Percentiles rank a stretch among this genome's conserved stretches.
These are phyloP conservation scores for Cerioporus squamosus DNA, from an alignment of 1,284 basidiomycete species.

Conservation along the genomic window DNA sequence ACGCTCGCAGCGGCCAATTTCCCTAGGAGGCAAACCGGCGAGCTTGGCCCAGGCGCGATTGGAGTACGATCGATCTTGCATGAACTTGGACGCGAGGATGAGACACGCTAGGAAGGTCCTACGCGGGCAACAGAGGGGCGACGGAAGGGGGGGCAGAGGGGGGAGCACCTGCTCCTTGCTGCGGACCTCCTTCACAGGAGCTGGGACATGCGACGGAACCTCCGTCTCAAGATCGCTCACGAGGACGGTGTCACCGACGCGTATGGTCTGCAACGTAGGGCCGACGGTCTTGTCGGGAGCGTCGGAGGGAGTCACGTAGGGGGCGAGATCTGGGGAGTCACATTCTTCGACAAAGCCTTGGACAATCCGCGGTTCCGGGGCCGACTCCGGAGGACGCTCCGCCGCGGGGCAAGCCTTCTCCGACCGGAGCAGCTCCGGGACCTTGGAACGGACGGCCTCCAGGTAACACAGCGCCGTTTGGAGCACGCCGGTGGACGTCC, in stretches of 20 bases:
- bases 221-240: constrained; percentile 4
- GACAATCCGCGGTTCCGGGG: constrained; percentile 50
- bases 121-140: constrained; percentile 84
- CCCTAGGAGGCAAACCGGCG: constrained; percentile 75
- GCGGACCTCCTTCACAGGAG: not conserved
- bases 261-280: constrained; percentile 16
- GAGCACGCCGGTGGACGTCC: constrained; percentile 74
- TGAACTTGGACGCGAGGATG: constrained; percentile 90
- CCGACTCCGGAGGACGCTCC: constrained; percentile 42
- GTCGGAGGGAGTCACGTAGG: not conserved
- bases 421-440: constrained; percentile 60
- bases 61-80: constrained; percentile 91
- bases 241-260: constrained; percentile 13
- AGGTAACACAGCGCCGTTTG: constrained; percentile 82
- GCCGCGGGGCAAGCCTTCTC: constrained; percentile 43
- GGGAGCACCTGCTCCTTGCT: constrained; percentile 36
- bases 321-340: not conserved
- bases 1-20: constrained; percentile 81
- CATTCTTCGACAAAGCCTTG: constrained; percentile 27
- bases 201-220: not conserved
- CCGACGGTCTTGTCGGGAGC: constrained; percentile 17
- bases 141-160: constrained; percentile 61
- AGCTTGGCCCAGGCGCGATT: constrained; percentile 93
- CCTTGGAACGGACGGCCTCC: constrained; percentile 69
- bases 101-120: constrained; percentile 88